Evolutionary conservation across 306 rosid species (phyloP), one percentile per base, ranked within the genome.

Genomic region (Gynostemma pentaphyllum): DNA sequence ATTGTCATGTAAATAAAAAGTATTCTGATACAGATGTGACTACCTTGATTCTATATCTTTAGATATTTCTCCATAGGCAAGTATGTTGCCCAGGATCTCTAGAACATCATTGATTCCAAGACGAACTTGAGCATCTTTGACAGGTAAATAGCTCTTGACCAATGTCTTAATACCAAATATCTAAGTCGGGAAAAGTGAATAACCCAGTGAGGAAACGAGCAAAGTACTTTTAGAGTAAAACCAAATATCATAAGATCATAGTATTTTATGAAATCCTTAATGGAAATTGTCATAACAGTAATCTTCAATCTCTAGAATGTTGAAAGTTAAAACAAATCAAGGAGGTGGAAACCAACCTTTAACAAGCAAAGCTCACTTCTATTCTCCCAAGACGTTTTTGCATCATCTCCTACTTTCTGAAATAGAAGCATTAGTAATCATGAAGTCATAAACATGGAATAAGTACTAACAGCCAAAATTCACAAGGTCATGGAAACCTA

Each of bases 281-380:
- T 27, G 21, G 37, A 21, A 39, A 60, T 41, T 5, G 15, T 40
- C 4, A 24, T 10, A 39, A 39, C 44, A 39, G 22, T 24, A 37
- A 40, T 61, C 36, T 61, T 61, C 49, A 37, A 60, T 60, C 47
- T 42, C n/a, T 13, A 27, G 42, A 57, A 22, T 40, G 50, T 37
- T 65, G 51, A 69, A n/a, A n/a, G n/a, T n/a, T n/a, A n/a, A n/a
- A n/a, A n/a, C n/a, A n/a, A n/a, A n/a, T n/a, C n/a, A n/a, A n/a
- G n/a, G n/a, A n/a, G n/a, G n/a, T n/a, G n/a, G n/a, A n/a, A n/a
- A 73, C 88, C 37, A 26, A 94, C 99, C 99, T 94, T 94, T 76
- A 89, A 64, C 87, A 79, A 78, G 69, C 97, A 94, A 69, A 77
- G 77, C 48, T 88, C 95, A 66, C 95, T 94, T 83, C 70, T 79